phyloP scores from a whole-genome alignment of 495 filamentous ascomycete species.

The Schizothecium vesticola region DNA sequence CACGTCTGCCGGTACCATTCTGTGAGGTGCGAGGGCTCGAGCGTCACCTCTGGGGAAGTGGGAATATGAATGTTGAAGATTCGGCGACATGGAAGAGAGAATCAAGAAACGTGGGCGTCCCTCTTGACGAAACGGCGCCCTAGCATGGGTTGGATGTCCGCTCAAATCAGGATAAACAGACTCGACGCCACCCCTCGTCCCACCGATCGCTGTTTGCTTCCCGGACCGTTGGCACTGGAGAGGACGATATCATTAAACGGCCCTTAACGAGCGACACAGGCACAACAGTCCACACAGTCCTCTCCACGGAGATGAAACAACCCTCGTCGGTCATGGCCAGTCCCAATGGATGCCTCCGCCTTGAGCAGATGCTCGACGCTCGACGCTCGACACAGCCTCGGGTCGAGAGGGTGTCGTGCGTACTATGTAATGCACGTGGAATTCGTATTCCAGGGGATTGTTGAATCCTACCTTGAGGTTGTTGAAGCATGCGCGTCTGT shows the following conservation, averaged over 20 bases:
- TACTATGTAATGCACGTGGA: not conserved
- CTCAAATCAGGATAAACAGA: too few relatives aligned
- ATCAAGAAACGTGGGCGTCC: not conserved
- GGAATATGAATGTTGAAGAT: not conserved
- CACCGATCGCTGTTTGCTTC: not conserved
- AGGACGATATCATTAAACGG: not conserved
- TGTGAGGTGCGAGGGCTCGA: not conserved
- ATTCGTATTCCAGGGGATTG: too few relatives aligned
- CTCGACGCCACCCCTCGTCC: not conserved
- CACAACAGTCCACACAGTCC: not conserved
- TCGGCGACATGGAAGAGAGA: not conserved
- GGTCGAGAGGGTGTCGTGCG: not conserved
- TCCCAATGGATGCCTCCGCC: not conserved
- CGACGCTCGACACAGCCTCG: not conserved
- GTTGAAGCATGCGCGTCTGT: not conserved
- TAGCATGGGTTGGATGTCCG: too few relatives aligned
- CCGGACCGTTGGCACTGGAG: not conserved
- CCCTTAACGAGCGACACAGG: not conserved
- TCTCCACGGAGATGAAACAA: not conserved
- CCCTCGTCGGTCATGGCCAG: not conserved
- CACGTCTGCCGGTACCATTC: too few relatives aligned
- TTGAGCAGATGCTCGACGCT: not conserved
- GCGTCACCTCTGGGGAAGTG: not conserved
- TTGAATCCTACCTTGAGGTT: not conserved
- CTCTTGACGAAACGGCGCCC: too few relatives aligned